phyloP scores from a whole-genome alignment of 352 stramenopile genomes.

The Saprolegnia parasitica region DNA sequence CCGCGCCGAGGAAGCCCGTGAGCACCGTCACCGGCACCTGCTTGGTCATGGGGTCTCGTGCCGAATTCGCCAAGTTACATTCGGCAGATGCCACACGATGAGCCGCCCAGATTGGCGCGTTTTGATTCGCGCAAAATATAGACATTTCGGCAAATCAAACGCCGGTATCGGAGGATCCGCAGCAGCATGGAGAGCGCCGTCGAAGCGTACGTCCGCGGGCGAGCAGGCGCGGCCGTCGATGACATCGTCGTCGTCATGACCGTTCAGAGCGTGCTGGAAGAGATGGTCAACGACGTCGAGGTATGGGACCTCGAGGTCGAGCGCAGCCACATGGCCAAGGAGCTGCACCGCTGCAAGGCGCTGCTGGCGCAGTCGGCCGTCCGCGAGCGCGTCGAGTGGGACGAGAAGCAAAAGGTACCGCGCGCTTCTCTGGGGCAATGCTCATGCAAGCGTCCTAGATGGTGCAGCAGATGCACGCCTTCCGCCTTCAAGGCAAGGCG shows the following conservation, averaged over 20 bases:
- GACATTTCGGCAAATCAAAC: background rate
- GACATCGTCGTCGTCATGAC: slow-evolving; percentile 18
- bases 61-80: background rate
- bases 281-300: slow-evolving; percentile 84
- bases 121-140: background rate
- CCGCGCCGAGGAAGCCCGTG: slow-evolving; percentile 93
- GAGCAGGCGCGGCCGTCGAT: background rate
- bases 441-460: background rate
- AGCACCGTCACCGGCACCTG: slow-evolving; percentile 91
- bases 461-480: slow-evolving; percentile 10
- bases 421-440: background rate
- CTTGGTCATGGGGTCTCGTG: background rate
- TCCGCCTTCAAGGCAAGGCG: slow-evolving; percentile 3
- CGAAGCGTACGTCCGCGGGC: slow-evolving; percentile 8
- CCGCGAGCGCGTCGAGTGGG: slow-evolving; percentile 15
- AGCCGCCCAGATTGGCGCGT: background rate
- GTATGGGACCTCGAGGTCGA: slow-evolving; percentile 56
- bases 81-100: background rate
- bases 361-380: slow-evolving; percentile 36
- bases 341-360: slow-evolving; percentile 38
- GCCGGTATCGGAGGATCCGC: background rate
- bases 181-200: background rate
- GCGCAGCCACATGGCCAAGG: slow-evolving; percentile 34
- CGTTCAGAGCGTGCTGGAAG: slow-evolving; percentile 46
- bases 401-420: slow-evolving; percentile 21